Evolutionary conservation across 2,329 filamentous ascomycete species (phyloP), one percentile per base, ranked within the genome.

Genomic region (Cylindrodendrum hubeiense): DNA sequence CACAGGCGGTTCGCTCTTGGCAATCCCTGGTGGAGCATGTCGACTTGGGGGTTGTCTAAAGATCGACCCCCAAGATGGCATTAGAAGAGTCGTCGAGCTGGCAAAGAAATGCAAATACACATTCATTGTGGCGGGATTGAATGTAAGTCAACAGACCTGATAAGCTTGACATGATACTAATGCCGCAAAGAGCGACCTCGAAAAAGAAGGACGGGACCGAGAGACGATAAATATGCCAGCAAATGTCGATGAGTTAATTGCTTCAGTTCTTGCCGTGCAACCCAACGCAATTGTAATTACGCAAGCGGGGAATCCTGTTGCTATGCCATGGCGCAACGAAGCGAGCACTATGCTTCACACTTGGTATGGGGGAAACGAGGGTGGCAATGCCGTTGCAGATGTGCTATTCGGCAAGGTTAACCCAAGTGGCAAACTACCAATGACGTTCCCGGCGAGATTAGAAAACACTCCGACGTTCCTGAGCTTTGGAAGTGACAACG

Each of bases 351-450:
- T 70, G 2, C 3, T 70, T 2, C 68, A 70, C 12, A 65, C 59
- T 22, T 70, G 68, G 67, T 70, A 69, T 26, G 67, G 60, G 0
- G 68, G 68, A 0, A 69, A 69, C 5, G 68, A 70, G 17, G 53
- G 54, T 0, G 68, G 68, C 2, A 67, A 69, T 34, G 60, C 64
- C 0, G 41, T 70, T 2, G 68, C 64, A 3, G 67, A 70, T 17
- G 46, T 65, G 1, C 1, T 67, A 1, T 69, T 70, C 15, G 67
- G 67, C 3, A 33, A 33, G 12, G 30, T 33, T 12, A 33, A 33
- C 12, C 30, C 30, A 12, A 33, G 30, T 12, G 63, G 63, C n/a
- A 70, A 37, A 12, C 30, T 70, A 2, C 57, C 67, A 0, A 13
- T 69, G 13, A 70, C 60, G 0, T 67, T 70, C 7, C 68, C 64